Percentiles rank a stretch among this genome's conserved stretches.
Evolutionary conservation across 139 green algal genomes (phyloP).

Genomic region (Chlorella sp.): DNA sequence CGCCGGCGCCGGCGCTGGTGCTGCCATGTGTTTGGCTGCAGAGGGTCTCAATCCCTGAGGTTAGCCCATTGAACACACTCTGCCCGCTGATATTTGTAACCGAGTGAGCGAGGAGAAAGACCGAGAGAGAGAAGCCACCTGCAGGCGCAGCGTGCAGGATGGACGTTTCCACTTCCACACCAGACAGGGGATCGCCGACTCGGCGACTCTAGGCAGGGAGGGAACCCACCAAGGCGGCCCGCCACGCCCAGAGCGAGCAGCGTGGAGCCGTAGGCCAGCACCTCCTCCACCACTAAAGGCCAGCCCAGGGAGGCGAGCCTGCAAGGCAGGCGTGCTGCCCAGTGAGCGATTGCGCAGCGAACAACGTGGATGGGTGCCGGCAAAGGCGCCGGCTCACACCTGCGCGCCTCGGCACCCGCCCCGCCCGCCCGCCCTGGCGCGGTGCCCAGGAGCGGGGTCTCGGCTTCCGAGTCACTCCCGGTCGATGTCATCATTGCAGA

Average conservation of each 20-base stretch:
- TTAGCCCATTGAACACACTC: too few species aligned
- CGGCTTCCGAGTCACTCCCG: background rate
- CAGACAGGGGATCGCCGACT: too few species aligned
- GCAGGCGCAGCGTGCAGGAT: too few species aligned
- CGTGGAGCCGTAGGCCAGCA: background rate
- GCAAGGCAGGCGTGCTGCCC: background rate
- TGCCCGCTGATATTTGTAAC: constrained; percentile 36
- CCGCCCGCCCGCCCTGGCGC: too few species aligned
- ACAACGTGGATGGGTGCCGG: background rate
- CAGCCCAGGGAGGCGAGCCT: constrained; percentile 6
- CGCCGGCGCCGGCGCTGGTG: too few species aligned
- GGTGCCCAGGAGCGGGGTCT: background rate
- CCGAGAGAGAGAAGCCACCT: background rate
- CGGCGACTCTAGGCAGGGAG: too few species aligned
- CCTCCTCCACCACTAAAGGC: constrained; percentile 9
- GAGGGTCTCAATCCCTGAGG: constrained; percentile 9
- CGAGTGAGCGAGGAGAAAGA: constrained; percentile 4
- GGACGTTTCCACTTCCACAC: too few species aligned
- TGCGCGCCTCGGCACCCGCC: background rate
- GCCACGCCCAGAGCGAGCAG: constrained; percentile 5
- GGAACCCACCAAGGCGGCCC: constrained; percentile 2
- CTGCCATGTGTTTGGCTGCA: constrained; percentile 1
- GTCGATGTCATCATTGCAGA: background rate
- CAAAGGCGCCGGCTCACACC: background rate
- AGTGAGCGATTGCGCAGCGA: background rate